Evolutionary conservation across 768 basidiomycete species (phyloP), one percentile per base, ranked within the genome.

Genomic region (Pisolithus marmoratus): DNA sequence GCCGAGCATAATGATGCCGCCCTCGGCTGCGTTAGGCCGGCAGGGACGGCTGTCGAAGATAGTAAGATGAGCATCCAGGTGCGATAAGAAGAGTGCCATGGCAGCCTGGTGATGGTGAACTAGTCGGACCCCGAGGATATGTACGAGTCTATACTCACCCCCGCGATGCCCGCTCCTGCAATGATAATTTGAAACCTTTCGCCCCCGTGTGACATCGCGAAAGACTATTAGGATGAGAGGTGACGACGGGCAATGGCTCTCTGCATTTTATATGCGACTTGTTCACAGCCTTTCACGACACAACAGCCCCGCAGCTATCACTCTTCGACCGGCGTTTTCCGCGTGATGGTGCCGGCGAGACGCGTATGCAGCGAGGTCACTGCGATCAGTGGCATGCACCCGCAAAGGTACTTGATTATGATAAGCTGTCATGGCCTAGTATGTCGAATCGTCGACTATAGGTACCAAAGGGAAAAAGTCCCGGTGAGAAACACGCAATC

Each of bases 101-200:
- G 60, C 55, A 1, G 57, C 49, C 65, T 67, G 26, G 37, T 26
- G 26, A 19, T 17, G 8, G 24, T 34, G 38, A 17, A 0, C 40
- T 23, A 4, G 24, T 3, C 22, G 40, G 46, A 29, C 17, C 14
- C n/a, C 38, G 44, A 20, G 45, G 38, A 19, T 15, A 22, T 24
- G 26, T 34, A 49, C 47, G 38, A 36, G 42, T 23, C 15, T 24
- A 42, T 24, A 58, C 67, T 52, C 50, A 56, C 65, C 46, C 65
- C 67, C 22, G 59, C 46, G 52, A 65, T 54, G 3, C 65, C 65
- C 52, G 60, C 66, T 17, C 65, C 65, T 8, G 57, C 65, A 23
- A 66, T 42, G 46, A 68, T 59, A 31, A 68, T 60, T 27, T 65
- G 56, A 24, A 51, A 46, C 23, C 52, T 61, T 31, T 52, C 37